Percentiles rank a stretch among this genome's conserved stretches.
phyloP scores from a whole-genome alignment of 352 stramenopile species.

The Phytopythium kandeliae region DNA sequence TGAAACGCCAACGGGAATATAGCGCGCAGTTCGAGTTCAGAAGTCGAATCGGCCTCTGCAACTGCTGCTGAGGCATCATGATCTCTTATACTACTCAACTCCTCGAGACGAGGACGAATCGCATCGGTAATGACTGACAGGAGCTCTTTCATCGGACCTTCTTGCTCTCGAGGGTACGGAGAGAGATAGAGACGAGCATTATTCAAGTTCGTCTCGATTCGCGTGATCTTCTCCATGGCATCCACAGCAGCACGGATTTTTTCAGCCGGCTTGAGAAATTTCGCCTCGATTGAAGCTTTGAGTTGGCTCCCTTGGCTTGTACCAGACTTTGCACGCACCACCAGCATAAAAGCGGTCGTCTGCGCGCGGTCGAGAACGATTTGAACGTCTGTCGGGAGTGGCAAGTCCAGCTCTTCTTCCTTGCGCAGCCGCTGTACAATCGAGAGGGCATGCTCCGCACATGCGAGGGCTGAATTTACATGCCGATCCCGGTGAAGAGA shows the following conservation, averaged over 20 bases:
- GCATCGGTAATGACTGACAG: slow-evolving; percentile 33
- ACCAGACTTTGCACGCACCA: slow-evolving; percentile 16
- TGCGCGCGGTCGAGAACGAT: slow-evolving; percentile 35
- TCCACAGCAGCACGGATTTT: slow-evolving; percentile 39
- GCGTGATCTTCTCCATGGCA: slow-evolving; percentile 13
- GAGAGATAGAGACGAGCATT: not conserved
- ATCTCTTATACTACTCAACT: slow-evolving; percentile 1
- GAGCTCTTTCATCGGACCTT: slow-evolving; percentile 14
- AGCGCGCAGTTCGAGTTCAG: not conserved
- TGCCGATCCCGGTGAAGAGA: slow-evolving; percentile 9
- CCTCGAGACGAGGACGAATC: slow-evolving; percentile 17
- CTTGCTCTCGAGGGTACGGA: not conserved
- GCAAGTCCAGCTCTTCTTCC: slow-evolving; percentile 73
- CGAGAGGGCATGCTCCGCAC: slow-evolving; percentile 33
- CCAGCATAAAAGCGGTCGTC: slow-evolving; percentile 25
- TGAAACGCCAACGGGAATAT: slow-evolving; percentile 33
- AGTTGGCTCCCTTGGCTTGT: slow-evolving; percentile 15
- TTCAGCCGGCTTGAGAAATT: slow-evolving; percentile 15
- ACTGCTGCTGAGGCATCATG: not conserved
- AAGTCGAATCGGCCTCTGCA: not conserved
- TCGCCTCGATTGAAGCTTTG: slow-evolving; percentile 22
- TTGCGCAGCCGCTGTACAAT: slow-evolving; percentile 44
- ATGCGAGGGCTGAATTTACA: slow-evolving; percentile 32
- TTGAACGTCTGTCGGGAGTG: slow-evolving; percentile 36
- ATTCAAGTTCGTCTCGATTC: too few species aligned